Base-by-base conservation (phyloP, 1,284 basidiomycete species). In the Ustilago lituana region DNA sequence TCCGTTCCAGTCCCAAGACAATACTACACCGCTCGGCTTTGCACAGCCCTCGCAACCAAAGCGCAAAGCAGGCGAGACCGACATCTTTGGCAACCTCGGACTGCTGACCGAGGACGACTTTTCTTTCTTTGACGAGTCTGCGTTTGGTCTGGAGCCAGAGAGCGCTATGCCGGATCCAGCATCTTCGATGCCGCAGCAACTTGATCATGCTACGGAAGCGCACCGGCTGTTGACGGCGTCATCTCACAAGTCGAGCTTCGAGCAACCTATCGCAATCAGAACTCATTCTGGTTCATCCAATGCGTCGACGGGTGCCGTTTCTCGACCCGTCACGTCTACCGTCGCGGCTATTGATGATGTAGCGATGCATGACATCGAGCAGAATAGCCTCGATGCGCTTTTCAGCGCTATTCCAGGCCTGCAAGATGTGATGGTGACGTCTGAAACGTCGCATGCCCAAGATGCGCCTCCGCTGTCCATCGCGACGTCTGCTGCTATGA, bases 51-150 rank as follows among this genome's bases (percentile, higher is more conserved):
- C 24, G 1, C 43, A 44, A 23, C 33, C 59, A 5, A 62, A 68
- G 27, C 65, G 50, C 31, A 67, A 68, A 44, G 51, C 55, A 31
- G 53, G 60, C 8, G 71, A 70, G 20, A 55, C 40, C 32, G 63
- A 66, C 24, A 56, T 66, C 33, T 76, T 75, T 45, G 67, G 48
- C 29, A 58, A 59, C 17, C 45, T 74, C 5, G 73, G 58, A 0
- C 41, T 78, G 45, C 58, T 78, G 26, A 79, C 77, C 8, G 77
- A 79, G 38, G 77, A 79, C 22, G 77, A 79, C 62, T 79, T 79
- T 41, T 71, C 70, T 26, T 79, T 79, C 63, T 79, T 79, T 40
- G 76, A 79, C 55, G 74, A 74, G 23, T 65, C 43, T 12, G 61
- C 61, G 20, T 72, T 72, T n/a, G 69, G 53, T 27, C 39, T 68